Base-by-base conservation (phyloP, 495 filamentous ascomycete genomes). In the Talaromyces stipitatus region DNA sequence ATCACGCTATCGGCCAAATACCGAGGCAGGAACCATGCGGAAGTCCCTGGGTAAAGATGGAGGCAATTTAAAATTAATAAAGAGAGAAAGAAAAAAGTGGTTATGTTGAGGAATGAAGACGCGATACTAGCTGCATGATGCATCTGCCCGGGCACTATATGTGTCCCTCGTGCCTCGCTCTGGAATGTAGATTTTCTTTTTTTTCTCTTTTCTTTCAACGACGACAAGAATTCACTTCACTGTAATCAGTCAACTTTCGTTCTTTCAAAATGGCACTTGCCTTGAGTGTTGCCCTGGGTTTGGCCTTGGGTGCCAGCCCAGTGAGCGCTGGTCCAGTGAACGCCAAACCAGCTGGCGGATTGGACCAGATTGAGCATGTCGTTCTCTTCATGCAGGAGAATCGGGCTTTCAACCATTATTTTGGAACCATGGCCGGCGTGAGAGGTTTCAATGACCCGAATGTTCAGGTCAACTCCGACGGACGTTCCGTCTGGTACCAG, bases 321-420 rank as follows among this genome's bases (percentile, higher is more conserved):
- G 71, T 60, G 8, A 20, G 45, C n/a, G n/a, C n/a, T n/a, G n/a
- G n/a, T n/a, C n/a, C n/a, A n/a, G n/a, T n/a, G n/a, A n/a, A n/a
- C n/a, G n/a, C n/a, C n/a, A n/a, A n/a, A 36, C 12, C 14, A 16
- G 18, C 43, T 12, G 73, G 68, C 29, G 78, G 72, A 2, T 74
- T 82, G 26, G 69, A 69, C 22, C 77, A 80, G 61, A 79, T 82
- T 57, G 69, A 82, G 28, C 79, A 82, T 74, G 78, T 82, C 14
- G 73, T 82, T 5, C 72, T 82, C 27, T 82, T 82, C 67, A 82
- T 82, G 79, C 79, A 82, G 62, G 79, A 80, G 64, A 78, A 77
- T 56, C 62, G 72, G 23, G 63, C 71, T 10, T 72, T 66, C 65
- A 70, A 75, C 50, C 67, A 59, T 45, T 81, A 82, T 61, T 81